Conservation (phyloP, 495 filamentous ascomycete genomes). For the Penicillium crystallinum region DNA sequence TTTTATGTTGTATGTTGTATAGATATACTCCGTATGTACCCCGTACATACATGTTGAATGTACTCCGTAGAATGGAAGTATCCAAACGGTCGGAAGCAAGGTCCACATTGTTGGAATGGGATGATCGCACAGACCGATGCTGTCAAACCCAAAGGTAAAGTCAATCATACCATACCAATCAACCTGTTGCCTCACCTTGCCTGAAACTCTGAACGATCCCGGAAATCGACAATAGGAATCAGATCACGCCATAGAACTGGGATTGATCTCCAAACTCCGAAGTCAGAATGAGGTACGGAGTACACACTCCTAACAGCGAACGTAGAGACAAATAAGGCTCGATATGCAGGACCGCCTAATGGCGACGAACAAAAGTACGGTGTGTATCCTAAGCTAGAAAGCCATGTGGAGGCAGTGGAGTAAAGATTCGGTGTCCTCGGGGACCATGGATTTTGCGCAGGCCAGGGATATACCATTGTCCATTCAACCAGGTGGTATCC, state of each 20-base stretch:
- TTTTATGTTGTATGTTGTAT: too few relatives aligned
- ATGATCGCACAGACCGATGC: not conserved
- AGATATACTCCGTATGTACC: too few relatives aligned
- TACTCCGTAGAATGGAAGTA: not conserved
- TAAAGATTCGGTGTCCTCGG: not conserved
- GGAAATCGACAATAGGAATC: too few relatives aligned
- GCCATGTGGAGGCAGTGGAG: constrained; percentile 1
- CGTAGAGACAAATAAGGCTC: not conserved
- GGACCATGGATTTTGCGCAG: not conserved
- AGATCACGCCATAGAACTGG: not conserved
- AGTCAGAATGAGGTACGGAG: too few relatives aligned
- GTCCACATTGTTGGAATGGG: too few relatives aligned
- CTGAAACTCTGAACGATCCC: too few relatives aligned
- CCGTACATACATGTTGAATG: too few relatives aligned
- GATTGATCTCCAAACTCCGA: too few relatives aligned
- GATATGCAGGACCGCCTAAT: not conserved
- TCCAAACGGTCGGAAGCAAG: not conserved
- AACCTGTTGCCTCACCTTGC: not conserved
- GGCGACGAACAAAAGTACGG: not conserved
- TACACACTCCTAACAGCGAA: too few relatives aligned
- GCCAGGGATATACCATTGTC: not conserved
- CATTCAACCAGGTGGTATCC: not conserved
- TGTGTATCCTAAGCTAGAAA: not conserved
- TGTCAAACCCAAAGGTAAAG: not conserved
- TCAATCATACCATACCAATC: not conserved